Evolutionary conservation across 169 alveolate species (phyloP), one percentile per base, ranked within the genome.

Genomic region (Cryptosporidium ryanae): DNA sequence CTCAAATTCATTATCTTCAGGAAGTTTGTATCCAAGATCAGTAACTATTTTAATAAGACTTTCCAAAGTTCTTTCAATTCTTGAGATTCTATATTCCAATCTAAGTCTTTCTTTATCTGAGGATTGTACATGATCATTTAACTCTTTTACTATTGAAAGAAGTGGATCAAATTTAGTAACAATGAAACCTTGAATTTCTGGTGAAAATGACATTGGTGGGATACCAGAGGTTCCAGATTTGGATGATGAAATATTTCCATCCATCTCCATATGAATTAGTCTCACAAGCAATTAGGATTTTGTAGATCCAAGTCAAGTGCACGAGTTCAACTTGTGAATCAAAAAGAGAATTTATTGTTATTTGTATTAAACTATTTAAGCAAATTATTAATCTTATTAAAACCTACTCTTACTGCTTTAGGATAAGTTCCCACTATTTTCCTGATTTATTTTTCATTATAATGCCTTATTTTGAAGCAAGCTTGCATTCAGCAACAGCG

Each of bases 131-230:
- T 94, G 70, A 34, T 95, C 97, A 71, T 95, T 95, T n/a, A 95
- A 84, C 55, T 94, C 97, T 57, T 94, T 92, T 38, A 95, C 98
- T 64, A 95, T 94, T 2, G 97, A 92, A 50, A 95, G 90, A 59
- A 95, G 82, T 2, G 98, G 98, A 70, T 95, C 98, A 57, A 93
- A 95, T 70, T 95, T 95, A 17, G 98, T 94, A 27, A 95, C 94
- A 1, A 95, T 90, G 84, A 95, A 95, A 2, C 95, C 93, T 64
- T 93, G 96, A 21, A 93, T 84, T 57, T 93, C 96, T 17, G 95
- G 92, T 15, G 94, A 91, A 90, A 89, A 92, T 21, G 94, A 76
- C 63, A 76, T 76, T 31, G 87, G 87, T 23, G 87, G 87, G 44
- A 76, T 55, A 34, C 68, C 71, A 27, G 87, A 76, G 3, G 71